These are phyloP conservation scores for Stevia rebaudiana DNA, from an alignment of 140 eudicot species.

Conservation along the genomic window DNA sequence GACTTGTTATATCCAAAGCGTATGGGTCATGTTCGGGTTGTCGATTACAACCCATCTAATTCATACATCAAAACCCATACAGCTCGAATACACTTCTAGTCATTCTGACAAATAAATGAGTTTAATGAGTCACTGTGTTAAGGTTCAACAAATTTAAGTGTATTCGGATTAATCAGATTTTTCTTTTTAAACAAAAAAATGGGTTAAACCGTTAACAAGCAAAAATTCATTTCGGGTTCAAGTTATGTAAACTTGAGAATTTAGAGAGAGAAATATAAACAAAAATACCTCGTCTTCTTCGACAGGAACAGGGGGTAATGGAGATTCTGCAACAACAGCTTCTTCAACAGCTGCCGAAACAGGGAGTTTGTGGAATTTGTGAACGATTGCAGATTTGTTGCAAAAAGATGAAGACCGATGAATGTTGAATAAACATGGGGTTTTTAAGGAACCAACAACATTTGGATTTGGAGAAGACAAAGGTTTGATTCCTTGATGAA, in stretches of 20 bases:
- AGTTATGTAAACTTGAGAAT: neutral
- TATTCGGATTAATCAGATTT: no score
- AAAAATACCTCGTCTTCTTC: slow-evolving; percentile 30
- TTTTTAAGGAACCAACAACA: slow-evolving; percentile 30
- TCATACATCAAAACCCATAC: no score
- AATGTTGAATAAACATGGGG: slow-evolving; percentile 26
- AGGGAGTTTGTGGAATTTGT: slow-evolving; percentile 27
- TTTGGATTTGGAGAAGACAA: slow-evolving; percentile 33
- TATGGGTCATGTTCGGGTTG: no score
- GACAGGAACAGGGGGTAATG: slow-evolving; percentile 14
- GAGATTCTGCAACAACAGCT: slow-evolving; percentile 28
- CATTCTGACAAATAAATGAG: no score
- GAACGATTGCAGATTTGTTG: slow-evolving; percentile 24
- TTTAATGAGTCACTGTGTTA: no score
- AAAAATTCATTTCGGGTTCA: no score
- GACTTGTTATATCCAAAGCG: no score
- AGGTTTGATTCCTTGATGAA: slow-evolving; percentile 52
- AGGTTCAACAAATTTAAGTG: no score
- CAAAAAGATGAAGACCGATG: slow-evolving; percentile 22
- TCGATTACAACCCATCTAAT: no score
- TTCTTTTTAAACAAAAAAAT: no score
- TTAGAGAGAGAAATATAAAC: neutral
- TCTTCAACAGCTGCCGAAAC: slow-evolving; percentile 44
- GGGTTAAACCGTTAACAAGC: no score
- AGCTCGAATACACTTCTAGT: no score